Conservation (phyloP, 2,329 filamentous ascomycete genomes). For the Ramichloridium luteum region DNA sequence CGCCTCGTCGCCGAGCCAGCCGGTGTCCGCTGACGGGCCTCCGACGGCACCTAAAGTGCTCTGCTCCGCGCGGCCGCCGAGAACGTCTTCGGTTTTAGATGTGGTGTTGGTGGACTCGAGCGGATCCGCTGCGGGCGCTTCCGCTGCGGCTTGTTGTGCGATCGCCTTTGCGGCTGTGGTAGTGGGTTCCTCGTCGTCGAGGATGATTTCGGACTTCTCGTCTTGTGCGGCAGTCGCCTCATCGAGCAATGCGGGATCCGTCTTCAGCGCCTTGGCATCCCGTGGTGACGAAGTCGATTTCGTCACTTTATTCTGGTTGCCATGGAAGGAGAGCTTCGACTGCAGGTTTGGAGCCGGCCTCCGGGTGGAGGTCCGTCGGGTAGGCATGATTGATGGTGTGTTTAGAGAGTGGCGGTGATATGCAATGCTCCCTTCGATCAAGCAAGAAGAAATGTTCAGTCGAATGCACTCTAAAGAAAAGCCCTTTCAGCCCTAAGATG, state of each 20-base stretch:
- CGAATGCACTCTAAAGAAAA: no score
- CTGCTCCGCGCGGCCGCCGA: constrained; percentile 20
- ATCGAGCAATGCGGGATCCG: constrained; percentile 27
- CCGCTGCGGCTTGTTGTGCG: constrained; percentile 27
- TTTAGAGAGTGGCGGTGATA: no score
- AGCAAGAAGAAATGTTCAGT: no score
- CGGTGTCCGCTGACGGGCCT: constrained; percentile 27
- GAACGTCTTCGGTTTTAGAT: constrained; percentile 19
- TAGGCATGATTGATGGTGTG: no score
- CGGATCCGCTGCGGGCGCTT: constrained; percentile 19
- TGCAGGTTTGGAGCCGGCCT: no score
- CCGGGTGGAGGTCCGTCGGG: no score
- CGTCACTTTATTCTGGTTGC: constrained; percentile 38
- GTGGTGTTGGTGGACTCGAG: constrained; percentile 11
- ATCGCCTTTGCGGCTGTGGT: constrained; percentile 28
- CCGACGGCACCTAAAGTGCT: constrained; percentile 33
- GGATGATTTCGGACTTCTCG: constrained; percentile 20
- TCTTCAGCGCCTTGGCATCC: constrained; percentile 25
- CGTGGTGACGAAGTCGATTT: constrained; percentile 39
- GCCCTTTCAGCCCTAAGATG: no score
- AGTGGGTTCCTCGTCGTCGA: constrained; percentile 22
- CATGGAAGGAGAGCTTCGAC: constrained; percentile 51
- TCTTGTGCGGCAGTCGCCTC: constrained; percentile 14
- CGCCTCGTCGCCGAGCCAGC: constrained; percentile 32
- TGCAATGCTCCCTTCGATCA: no score